phyloP scores from a whole-genome alignment of 768 basidiomycete genomes.

The Pleurotus djamor region DNA sequence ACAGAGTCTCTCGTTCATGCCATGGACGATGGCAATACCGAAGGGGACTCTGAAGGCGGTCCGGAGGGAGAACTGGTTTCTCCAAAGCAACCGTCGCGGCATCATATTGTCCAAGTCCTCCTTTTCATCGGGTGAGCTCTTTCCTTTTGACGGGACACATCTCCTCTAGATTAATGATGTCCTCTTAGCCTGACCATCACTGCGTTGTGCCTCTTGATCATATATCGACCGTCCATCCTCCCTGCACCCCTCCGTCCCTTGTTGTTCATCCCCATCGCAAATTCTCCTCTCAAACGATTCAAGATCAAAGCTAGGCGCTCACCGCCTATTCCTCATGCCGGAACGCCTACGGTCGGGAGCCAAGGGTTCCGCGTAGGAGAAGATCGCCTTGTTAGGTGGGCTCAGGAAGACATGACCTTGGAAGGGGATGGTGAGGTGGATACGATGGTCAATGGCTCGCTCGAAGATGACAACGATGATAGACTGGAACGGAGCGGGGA shows the following conservation, averaged over 20 bases:
- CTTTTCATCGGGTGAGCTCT: neutral
- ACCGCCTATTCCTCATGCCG: neutral
- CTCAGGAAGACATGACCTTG: conserved; percentile 3
- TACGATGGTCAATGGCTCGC: conserved; percentile 1
- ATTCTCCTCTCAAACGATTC: neutral
- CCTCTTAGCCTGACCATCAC: neutral
- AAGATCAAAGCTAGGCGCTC: neutral
- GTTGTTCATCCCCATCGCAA: neutral
- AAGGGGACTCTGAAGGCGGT: neutral
- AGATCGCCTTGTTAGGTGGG: conserved; percentile 2
- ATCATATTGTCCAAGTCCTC: neutral
- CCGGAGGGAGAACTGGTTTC: neutral
- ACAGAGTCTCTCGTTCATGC: neutral
- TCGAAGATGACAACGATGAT: neutral
- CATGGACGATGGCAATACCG: neutral
- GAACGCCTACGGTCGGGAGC: no score
- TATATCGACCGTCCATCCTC: neutral
- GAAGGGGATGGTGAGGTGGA: conserved; percentile 5
- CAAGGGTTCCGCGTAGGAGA: conserved; percentile 6
- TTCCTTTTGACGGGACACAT: no score
- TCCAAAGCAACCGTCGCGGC: neutral
- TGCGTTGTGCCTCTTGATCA: neutral
- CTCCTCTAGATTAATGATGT: no score
- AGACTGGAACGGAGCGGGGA: neutral
- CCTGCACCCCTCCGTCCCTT: neutral